Evolutionary conservation across 805 yeast species (phyloP).

Genomic region (Scheffersomyces coipomensis): DNA sequence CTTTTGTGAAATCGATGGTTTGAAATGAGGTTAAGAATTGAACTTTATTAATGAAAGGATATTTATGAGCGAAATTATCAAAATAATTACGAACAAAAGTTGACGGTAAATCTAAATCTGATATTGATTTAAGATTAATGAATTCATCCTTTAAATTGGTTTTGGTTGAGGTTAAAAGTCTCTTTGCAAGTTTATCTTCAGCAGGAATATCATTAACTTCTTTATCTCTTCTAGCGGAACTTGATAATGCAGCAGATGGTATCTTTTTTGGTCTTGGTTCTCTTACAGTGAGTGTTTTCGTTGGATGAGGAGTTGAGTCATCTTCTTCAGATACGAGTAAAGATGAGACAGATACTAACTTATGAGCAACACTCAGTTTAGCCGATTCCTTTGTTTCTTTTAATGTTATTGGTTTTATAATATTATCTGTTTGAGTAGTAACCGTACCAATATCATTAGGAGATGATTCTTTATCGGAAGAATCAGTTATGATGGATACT

Average conservation of each 20-base stretch:
- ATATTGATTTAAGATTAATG: conserved; percentile 32
- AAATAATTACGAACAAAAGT: conserved; percentile 33
- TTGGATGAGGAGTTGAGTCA: not conserved
- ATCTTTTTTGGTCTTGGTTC: conserved; percentile 1
- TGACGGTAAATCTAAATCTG: conserved; percentile 25
- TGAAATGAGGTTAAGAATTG: conserved; percentile 19
- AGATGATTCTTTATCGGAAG: not conserved
- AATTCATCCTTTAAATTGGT: conserved; percentile 26
- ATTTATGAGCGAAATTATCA: conserved; percentile 32
- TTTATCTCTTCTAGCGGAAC: conserved; percentile 5
- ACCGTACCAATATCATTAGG: not conserved
- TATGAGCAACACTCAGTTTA: conserved; percentile 12
- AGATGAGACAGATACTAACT: conserved; percentile 21
- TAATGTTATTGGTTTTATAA: not conserved
- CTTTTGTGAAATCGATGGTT: conserved; percentile 29
- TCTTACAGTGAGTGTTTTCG: not conserved
- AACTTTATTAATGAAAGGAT: conserved; percentile 31
- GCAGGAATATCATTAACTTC: conserved; percentile 1
- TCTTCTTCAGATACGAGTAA: conserved; percentile 14
- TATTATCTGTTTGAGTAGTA: not conserved
- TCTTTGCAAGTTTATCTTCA: conserved; percentile 1
- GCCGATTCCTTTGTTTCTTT: not conserved
- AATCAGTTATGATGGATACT: not conserved
- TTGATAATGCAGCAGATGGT: conserved; percentile 5
- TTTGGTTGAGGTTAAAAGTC: not conserved